These are phyloP conservation scores for Phytophthora niederhauseri DNA, from an alignment of 352 stramenopile species.

Conservation along the genomic window DNA sequence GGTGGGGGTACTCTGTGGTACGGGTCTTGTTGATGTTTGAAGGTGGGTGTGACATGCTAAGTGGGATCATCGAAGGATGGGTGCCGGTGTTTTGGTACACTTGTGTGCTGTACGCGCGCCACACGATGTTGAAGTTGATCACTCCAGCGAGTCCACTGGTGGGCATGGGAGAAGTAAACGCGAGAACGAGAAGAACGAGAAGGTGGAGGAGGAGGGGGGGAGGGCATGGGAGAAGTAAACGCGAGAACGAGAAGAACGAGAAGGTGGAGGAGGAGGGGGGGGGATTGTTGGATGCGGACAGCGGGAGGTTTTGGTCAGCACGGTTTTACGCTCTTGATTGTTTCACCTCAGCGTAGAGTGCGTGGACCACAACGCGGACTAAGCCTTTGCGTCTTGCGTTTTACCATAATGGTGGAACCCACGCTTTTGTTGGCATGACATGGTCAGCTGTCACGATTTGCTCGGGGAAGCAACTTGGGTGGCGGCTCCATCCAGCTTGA, in stretches of 20 bases:
- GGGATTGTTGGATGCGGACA: not conserved
- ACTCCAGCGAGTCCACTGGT: not conserved
- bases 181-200: not conserved
- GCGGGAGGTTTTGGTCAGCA: not conserved
- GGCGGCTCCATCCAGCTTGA: too few relatives aligned
- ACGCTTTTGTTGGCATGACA: slow-evolving; percentile 1
- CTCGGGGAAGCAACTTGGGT: not conserved
- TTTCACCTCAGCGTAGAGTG: too few relatives aligned
- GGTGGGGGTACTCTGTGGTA: not conserved
- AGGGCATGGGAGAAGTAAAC: not conserved
- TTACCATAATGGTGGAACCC: too few relatives aligned
- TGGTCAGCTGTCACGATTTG: slow-evolving; percentile 26
- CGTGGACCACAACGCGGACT: not conserved
- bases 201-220: too few relatives aligned
- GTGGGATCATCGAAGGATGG: not conserved
- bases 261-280: too few relatives aligned
- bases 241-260: too few relatives aligned
- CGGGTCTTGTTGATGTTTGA: slow-evolving; percentile 3
- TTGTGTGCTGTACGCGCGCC: not conserved
- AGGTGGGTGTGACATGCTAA: not conserved
- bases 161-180: not conserved
- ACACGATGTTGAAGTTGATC: slow-evolving; percentile 5
- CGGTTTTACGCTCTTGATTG: not conserved
- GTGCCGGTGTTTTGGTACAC: not conserved
- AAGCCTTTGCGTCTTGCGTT: too few relatives aligned